Evolutionary conservation across 1,139 yeast genomes (phyloP).

Genomic region (Entelexis paramagnoliae): DNA sequence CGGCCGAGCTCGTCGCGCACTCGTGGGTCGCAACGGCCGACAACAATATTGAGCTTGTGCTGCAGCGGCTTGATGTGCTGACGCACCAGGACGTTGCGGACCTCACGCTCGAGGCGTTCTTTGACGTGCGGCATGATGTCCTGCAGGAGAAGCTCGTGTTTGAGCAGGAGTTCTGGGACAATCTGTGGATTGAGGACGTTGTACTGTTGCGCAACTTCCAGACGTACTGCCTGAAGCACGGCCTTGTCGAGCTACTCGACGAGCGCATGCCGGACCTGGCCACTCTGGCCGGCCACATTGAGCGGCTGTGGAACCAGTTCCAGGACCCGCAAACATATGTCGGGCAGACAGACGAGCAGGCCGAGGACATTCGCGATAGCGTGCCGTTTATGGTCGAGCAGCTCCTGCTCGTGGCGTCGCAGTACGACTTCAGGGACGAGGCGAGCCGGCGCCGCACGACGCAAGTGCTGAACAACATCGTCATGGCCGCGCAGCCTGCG

Average conservation of each 20-base stretch:
- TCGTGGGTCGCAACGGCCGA: slow-evolving; percentile 64
- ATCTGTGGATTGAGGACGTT: slow-evolving; percentile 63
- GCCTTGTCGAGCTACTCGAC: slow-evolving; percentile 50
- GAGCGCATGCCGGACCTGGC: slow-evolving; percentile 72
- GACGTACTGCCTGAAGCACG: slow-evolving; percentile 46
- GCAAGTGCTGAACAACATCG: slow-evolving; percentile 9
- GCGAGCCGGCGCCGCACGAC: slow-evolving; percentile 63
- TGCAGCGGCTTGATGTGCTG: slow-evolving; percentile 60
- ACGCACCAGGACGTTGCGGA: slow-evolving; percentile 46
- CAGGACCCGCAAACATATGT: slow-evolving; percentile 34
- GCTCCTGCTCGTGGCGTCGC: slow-evolving; percentile 53
- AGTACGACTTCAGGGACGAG: slow-evolving; percentile 83
- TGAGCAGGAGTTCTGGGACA: slow-evolving; percentile 47
- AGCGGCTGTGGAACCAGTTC: slow-evolving; percentile 36
- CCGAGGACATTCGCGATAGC: slow-evolving; percentile 3
- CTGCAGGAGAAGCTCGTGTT: slow-evolving; percentile 45
- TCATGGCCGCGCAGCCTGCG: slow-evolving; percentile 10
- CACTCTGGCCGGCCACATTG: slow-evolving; percentile 51
- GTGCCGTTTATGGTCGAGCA: slow-evolving; percentile 69
- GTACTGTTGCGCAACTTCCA: slow-evolving; percentile 61
- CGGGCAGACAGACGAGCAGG: slow-evolving; percentile 41
- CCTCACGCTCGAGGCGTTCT: slow-evolving; percentile 53
- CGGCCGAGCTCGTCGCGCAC: slow-evolving; percentile 55
- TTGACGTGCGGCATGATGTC: slow-evolving; percentile 52
- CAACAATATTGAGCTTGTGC: slow-evolving; percentile 59